A percentile compares a stretch with the other conserved stretches of the same genome.
Evolutionary conservation across 257 asterid genomes (phyloP).

Genomic region (Leptodermis oblonga): DNA sequence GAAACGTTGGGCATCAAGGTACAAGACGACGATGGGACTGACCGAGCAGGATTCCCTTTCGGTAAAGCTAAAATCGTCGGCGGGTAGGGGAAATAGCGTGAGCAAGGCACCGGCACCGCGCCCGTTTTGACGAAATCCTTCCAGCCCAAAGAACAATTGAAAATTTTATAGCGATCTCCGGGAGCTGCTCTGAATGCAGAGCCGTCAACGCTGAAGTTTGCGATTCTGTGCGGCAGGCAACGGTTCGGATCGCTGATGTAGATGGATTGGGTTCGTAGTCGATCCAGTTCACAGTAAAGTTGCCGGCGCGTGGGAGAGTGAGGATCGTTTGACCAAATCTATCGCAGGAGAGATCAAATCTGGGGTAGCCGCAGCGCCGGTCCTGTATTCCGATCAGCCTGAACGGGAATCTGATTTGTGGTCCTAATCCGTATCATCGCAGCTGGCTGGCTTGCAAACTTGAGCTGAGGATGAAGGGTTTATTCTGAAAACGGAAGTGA

Average conservation of each 20-base stretch:
- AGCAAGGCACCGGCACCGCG: conserved; percentile 36
- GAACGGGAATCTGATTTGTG: conserved; percentile 71
- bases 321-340: conserved; percentile 41
- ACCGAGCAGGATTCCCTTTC: neutral
- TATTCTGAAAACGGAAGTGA: conserved; percentile 15
- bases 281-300: conserved; percentile 53
- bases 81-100: conserved; percentile 24
- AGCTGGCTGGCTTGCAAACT: conserved; percentile 44
- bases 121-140: conserved; percentile 7
- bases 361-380: conserved; percentile 53
- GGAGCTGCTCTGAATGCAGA: conserved; percentile 39
- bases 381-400: conserved; percentile 34
- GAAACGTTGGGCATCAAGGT: conserved; percentile 25
- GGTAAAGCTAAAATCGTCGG: conserved; percentile 36
- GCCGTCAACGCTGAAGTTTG: conserved; percentile 35
- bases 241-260: conserved; percentile 50
- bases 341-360: conserved; percentile 71
- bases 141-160: conserved; percentile 51
- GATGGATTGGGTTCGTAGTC: conserved; percentile 47
- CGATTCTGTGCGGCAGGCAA: conserved; percentile 56
- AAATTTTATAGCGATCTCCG: conserved; percentile 29
- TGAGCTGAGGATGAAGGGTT: conserved; percentile 19
- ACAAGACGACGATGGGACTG: conserved; percentile 34
- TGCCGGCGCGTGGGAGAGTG: conserved; percentile 60
- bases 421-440: conserved; percentile 40